These are phyloP conservation scores for Thecaphora frezii DNA, from an alignment of 1,284 basidiomycete genomes.

Conservation along the genomic window DNA sequence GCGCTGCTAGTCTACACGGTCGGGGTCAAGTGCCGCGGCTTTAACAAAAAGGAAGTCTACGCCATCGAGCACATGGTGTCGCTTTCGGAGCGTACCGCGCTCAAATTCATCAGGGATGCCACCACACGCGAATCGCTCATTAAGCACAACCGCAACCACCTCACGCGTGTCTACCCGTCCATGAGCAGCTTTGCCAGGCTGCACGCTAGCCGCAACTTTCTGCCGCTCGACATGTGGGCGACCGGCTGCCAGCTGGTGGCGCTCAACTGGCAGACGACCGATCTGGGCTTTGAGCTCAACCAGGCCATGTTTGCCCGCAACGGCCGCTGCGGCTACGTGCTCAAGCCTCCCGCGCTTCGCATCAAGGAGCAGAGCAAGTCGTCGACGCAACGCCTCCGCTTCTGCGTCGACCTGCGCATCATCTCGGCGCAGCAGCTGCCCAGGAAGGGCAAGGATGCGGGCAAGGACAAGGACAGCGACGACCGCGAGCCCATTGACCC, in stretches of 20 bases:
- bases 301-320: constrained; percentile 91
- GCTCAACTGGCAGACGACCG: constrained; percentile 91
- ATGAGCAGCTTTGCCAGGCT: constrained; percentile 65
- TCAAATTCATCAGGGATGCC: constrained; percentile 40
- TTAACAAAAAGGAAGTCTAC: constrained; percentile 87
- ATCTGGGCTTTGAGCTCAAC: constrained; percentile 74
- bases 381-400: constrained; percentile 21
- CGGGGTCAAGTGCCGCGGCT: constrained; percentile 89
- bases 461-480: constrained; percentile 34
- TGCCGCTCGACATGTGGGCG: constrained; percentile 86
- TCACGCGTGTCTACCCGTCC: constrained; percentile 88
- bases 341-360: constrained; percentile 82
- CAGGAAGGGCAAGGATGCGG: constrained; percentile 27
- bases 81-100: constrained; percentile 72
- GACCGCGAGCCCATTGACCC: constrained; percentile 45
- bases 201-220: constrained; percentile 70
- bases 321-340: constrained; percentile 80
- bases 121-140: constrained; percentile 68
- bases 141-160: constrained; percentile 82
- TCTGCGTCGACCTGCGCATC: constrained; percentile 60
- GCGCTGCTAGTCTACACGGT: constrained; percentile 88
- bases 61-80: constrained; percentile 88
- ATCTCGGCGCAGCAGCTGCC: constrained; percentile 94
- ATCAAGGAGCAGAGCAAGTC: constrained; percentile 60
- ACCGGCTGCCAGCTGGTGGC: constrained; percentile 91